A percentile compares a stretch with the other conserved stretches of the same genome.
Evolutionary conservation across 2,329 filamentous ascomycete species (phyloP).

Genomic region (Calonectria montana): DNA sequence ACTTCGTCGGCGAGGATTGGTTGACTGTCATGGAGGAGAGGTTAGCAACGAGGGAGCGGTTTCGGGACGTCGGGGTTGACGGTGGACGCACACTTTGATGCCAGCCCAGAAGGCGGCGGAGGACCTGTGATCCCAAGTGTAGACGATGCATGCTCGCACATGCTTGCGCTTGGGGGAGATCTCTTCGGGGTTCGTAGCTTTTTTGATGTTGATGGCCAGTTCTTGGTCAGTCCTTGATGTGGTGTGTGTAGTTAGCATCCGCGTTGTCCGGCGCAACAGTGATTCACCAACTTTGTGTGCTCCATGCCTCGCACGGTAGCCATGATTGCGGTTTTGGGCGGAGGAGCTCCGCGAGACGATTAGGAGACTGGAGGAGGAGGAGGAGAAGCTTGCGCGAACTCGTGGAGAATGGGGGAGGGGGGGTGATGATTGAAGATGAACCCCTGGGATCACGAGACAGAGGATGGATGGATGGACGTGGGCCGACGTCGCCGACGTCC

Average conservation of each 20-base stretch:
- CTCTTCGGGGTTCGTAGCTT: slow-evolving; percentile 76
- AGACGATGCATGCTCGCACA: slow-evolving; percentile 97
- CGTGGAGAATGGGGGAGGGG: background rate
- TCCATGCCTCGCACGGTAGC: slow-evolving; percentile 48
- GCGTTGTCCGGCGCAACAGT: slow-evolving; percentile 12
- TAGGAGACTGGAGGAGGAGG: background rate
- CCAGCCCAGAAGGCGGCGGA: slow-evolving; percentile 96
- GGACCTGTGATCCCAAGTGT: slow-evolving; percentile 99
- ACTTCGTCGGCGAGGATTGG: slow-evolving; percentile 98
- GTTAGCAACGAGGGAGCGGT: slow-evolving; percentile 11
- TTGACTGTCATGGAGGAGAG: slow-evolving; percentile 68
- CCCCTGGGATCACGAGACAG: slow-evolving; percentile 43
- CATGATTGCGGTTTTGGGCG: slow-evolving; percentile 40
- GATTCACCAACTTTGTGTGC: slow-evolving; percentile 49
- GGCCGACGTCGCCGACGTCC: slow-evolving; percentile 35
- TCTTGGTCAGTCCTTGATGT: slow-evolving; percentile 71
- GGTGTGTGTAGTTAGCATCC: slow-evolving; percentile 26
- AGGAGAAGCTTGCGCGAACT: background rate
- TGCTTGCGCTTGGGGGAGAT: slow-evolving; percentile 84
- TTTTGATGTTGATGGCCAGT: slow-evolving; percentile 76
- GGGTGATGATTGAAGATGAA: background rate
- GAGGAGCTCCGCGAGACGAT: slow-evolving; percentile 29
- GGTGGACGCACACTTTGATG: slow-evolving; percentile 88
- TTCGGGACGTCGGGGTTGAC: slow-evolving; percentile 14
- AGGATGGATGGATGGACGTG: slow-evolving; percentile 22